Conservation (phyloP, 352 stramenopile species). For the Pythium insidiosum region DNA sequence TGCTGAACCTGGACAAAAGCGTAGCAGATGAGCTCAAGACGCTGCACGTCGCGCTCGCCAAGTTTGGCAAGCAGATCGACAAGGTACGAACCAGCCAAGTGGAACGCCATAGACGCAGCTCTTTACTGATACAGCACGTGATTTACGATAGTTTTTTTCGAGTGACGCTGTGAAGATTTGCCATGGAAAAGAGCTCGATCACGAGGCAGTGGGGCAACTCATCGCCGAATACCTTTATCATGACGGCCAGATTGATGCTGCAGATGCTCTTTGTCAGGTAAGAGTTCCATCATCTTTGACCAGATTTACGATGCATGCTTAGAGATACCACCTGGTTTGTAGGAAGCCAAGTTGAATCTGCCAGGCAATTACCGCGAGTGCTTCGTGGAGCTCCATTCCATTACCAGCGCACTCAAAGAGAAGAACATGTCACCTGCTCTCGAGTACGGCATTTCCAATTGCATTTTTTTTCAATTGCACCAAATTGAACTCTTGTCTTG, state of each 20-base stretch:
- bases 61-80: conserved; percentile 76
- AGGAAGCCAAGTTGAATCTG: conserved; percentile 57
- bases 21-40: conserved; percentile 55
- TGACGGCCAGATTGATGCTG: conserved; percentile 64
- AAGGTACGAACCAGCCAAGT: conserved; percentile 28
- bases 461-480: neutral
- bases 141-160: conserved; percentile 20
- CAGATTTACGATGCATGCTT: neutral
- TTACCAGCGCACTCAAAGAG: conserved; percentile 54
- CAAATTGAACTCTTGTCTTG: neutral
- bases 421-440: conserved; percentile 57
- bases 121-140: neutral
- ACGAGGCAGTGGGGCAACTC: conserved; percentile 51
- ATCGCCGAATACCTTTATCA: conserved; percentile 77
- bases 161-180: conserved; percentile 65
- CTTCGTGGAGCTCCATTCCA: conserved; percentile 60
- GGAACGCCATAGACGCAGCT: too few species aligned
- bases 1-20: conserved; percentile 69
- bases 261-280: conserved; percentile 63
- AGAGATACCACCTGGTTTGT: neutral
- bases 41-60: conserved; percentile 64
- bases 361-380: conserved; percentile 41
- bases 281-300: neutral
- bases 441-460: conserved; percentile 32
- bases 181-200: conserved; percentile 45